Evolutionary conservation across 805 yeast genomes (phyloP).

Genomic region (Nakazawaea ishiwadae): DNA sequence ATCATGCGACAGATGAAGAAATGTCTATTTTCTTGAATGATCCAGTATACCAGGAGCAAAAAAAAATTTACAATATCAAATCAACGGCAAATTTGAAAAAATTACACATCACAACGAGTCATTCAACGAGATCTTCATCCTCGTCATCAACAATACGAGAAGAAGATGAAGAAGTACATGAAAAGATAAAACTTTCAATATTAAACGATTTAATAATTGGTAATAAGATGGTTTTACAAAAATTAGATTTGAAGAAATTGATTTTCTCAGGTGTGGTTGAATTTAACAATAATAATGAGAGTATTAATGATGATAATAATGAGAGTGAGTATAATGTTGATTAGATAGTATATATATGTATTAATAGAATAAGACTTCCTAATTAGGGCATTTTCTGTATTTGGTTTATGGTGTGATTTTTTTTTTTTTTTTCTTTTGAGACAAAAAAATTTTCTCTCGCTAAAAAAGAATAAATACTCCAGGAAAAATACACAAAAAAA

Average conservation of each 20-base stretch:
- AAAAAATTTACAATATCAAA: slow-evolving; percentile 9
- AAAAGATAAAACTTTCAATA: slow-evolving; percentile 2
- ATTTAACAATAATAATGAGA: not conserved
- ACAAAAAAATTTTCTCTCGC: not conserved
- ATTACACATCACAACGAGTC: slow-evolving; percentile 7
- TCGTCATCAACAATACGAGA: not conserved
- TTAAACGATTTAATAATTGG: slow-evolving; percentile 3
- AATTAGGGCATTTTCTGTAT: not conserved
- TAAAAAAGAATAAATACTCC: not conserved
- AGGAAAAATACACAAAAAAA: no score
- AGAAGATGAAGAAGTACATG: not conserved
- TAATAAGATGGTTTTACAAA: not conserved
- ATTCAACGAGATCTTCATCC: not conserved
- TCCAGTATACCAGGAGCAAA: not conserved
- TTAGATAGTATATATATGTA: not conserved
- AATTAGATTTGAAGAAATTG: slow-evolving; percentile 2
- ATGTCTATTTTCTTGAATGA: slow-evolving; percentile 9
- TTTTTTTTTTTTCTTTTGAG: not conserved
- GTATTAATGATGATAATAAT: not conserved
- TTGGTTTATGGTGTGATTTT: slow-evolving; percentile 5
- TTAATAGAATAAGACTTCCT: slow-evolving; percentile 1
- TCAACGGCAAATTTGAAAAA: slow-evolving; percentile 13
- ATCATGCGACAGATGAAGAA: slow-evolving; percentile 13
- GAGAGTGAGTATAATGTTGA: slow-evolving; percentile 1
- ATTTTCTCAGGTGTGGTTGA: slow-evolving; percentile 2